Evolutionary conservation across 768 basidiomycete genomes (phyloP).

Genomic region (Leucogyrophana mollusca): DNA sequence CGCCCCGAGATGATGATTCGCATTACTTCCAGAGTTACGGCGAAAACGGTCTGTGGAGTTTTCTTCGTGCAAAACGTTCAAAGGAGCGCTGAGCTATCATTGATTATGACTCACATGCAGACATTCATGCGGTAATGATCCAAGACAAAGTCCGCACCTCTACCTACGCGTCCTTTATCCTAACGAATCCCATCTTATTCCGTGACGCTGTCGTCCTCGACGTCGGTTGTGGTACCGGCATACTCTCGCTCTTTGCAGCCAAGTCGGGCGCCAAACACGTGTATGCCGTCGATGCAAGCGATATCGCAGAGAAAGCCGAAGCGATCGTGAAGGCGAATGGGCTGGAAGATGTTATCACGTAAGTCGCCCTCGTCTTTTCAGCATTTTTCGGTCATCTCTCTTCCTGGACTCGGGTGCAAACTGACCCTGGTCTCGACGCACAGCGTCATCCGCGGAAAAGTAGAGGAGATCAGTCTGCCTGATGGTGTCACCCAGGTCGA

Average conservation of each 20-base stretch:
- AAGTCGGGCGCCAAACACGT: conserved; percentile 87
- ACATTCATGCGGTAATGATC: conserved; percentile 96
- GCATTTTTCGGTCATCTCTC: conserved; percentile 11
- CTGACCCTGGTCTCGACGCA: background rate
- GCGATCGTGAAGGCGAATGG: conserved; percentile 78
- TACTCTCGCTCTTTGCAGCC: conserved; percentile 88
- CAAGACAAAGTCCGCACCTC: conserved; percentile 93
- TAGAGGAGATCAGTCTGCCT: conserved; percentile 83
- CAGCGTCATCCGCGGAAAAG: conserved; percentile 84
- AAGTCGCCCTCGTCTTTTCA: conserved; percentile 11
- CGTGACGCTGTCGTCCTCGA: conserved; percentile 86
- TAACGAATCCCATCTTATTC: conserved; percentile 79
- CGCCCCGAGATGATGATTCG: conserved; percentile 77
- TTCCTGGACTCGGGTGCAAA: no score
- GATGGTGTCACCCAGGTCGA: conserved; percentile 74
- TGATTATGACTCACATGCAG: conserved; percentile 37
- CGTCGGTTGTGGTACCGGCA: conserved; percentile 95
- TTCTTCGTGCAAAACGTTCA: no score
- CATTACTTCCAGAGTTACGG: conserved; percentile 94
- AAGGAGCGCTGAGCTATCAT: no score
- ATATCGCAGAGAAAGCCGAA: conserved; percentile 73
- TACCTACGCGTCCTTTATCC: conserved; percentile 89
- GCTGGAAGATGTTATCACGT: conserved; percentile 70
- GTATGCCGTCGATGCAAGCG: conserved; percentile 88
- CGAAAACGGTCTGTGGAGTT: conserved; percentile 69